Evolutionary conservation across 208 protist genomes (phyloP).

Genomic region (Herpetomonas samuelpessoai): DNA sequence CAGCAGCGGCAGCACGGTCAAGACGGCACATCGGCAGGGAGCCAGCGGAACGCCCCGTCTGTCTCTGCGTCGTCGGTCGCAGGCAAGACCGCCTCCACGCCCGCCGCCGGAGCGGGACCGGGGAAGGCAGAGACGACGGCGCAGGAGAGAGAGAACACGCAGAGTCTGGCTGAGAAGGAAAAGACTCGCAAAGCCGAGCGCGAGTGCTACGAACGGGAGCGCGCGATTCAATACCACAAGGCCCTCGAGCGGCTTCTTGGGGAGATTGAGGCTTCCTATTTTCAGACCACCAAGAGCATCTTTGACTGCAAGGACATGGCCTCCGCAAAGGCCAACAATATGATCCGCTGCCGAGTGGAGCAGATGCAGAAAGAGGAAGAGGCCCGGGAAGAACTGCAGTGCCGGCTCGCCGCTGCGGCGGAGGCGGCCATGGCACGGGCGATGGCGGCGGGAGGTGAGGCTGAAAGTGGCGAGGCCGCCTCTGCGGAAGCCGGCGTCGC

Average conservation of each 20-base stretch:
- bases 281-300: conserved; percentile 25
- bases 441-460: neutral
- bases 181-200: conserved; percentile 12
- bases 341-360: conserved; percentile 1
- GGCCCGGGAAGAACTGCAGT: no score
- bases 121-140: neutral
- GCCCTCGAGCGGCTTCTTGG: conserved; percentile 44
- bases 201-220: conserved; percentile 2
- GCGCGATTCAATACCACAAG: conserved; percentile 20
- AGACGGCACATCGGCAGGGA: neutral
- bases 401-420: neutral
- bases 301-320: conserved; percentile 26
- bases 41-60: neutral
- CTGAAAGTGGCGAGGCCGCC: neutral
- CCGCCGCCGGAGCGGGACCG: no score
- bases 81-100: no score
- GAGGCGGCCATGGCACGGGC: neutral
- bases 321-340: conserved; percentile 16
- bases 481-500: no score
- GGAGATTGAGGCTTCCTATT: conserved; percentile 52
- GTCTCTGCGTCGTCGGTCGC: neutral
- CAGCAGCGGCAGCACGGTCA: neutral
- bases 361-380: conserved; percentile 1
- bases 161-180: neutral
- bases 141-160: neutral